phyloP scores from a whole-genome alignment of 352 stramenopile genomes.

The Peronosclerospora sorghi region DNA sequence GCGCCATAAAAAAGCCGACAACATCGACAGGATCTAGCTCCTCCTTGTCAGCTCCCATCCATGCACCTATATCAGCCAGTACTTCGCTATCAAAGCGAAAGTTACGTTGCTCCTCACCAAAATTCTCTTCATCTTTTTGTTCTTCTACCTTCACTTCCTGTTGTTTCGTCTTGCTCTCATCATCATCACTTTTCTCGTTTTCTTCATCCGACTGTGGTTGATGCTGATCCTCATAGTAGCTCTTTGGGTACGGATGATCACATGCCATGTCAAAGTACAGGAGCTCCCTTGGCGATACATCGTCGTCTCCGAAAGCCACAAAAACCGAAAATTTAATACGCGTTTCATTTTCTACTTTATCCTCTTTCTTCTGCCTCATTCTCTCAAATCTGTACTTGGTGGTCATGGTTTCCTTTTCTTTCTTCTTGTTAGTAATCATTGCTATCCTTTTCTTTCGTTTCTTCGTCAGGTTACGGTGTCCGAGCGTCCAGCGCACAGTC shows the following conservation, averaged over 20 bases:
- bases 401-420: constrained; percentile 26
- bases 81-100: constrained; percentile 55
- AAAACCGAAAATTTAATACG: constrained; percentile 35
- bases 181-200: constrained; percentile 8
- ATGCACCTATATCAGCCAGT: constrained; percentile 33
- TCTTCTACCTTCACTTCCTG: constrained; percentile 3
- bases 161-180: neutral
- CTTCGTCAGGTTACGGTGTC: constrained; percentile 27
- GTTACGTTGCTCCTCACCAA: constrained; percentile 37
- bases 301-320: constrained; percentile 28
- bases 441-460: constrained; percentile 26
- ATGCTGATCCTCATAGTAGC: constrained; percentile 59
- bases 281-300: constrained; percentile 29
- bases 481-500: constrained; percentile 43
- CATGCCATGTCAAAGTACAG: constrained; percentile 51
- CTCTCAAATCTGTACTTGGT: constrained; percentile 46
- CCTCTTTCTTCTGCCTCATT: constrained; percentile 7
- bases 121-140: constrained; percentile 15
- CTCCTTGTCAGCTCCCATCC: constrained; percentile 38
- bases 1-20: constrained; percentile 55
- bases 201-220: constrained; percentile 23
- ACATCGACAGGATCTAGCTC: constrained; percentile 47
- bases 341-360: constrained; percentile 23
- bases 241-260: constrained; percentile 45
- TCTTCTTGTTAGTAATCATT: neutral